phyloP scores from a whole-genome alignment of 1,284 basidiomycete species.

The Cryptococcus sp. region DNA sequence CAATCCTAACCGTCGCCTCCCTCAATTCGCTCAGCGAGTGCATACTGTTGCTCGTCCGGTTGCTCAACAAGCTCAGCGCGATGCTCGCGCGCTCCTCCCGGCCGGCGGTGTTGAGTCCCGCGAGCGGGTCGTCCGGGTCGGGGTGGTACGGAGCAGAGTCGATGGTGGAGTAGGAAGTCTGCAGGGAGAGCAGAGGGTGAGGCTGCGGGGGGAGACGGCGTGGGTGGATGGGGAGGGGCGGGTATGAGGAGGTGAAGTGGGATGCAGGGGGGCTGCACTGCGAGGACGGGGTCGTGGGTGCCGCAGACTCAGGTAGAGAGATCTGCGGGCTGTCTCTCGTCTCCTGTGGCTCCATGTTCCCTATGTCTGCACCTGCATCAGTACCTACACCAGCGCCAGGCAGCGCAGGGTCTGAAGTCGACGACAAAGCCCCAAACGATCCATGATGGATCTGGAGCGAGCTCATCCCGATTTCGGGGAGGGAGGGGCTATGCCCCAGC shows the following conservation, averaged over 20 bases:
- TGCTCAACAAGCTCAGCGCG: conserved; percentile 4
- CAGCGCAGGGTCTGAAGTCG: neutral
- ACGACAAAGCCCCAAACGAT: neutral
- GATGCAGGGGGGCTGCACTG: neutral
- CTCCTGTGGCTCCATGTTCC: no score
- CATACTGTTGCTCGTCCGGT: conserved; percentile 1
- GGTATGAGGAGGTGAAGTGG: neutral
- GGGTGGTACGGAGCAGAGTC: neutral
- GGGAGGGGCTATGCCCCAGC: neutral
- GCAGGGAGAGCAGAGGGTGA: neutral
- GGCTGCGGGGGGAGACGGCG: neutral
- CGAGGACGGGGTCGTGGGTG: neutral
- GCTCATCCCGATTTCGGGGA: neutral
- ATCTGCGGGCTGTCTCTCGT: conserved; percentile 2
- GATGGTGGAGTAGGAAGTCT: conserved; percentile 5
- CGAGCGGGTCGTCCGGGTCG: neutral
- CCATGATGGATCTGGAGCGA: neutral
- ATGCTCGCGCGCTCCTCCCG: conserved; percentile 8
- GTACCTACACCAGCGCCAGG: neutral
- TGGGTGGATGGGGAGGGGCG: neutral
- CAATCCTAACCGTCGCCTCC: conserved; percentile 7
- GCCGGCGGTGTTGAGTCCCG: conserved; percentile 2
- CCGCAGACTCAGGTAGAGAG: conserved; percentile 7
- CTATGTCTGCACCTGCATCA: no score
- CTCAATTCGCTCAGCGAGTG: conserved; percentile 8